Evolutionary conservation across 495 filamentous ascomycete species (phyloP).

Genomic region (Tetracladium marchalianum): DNA sequence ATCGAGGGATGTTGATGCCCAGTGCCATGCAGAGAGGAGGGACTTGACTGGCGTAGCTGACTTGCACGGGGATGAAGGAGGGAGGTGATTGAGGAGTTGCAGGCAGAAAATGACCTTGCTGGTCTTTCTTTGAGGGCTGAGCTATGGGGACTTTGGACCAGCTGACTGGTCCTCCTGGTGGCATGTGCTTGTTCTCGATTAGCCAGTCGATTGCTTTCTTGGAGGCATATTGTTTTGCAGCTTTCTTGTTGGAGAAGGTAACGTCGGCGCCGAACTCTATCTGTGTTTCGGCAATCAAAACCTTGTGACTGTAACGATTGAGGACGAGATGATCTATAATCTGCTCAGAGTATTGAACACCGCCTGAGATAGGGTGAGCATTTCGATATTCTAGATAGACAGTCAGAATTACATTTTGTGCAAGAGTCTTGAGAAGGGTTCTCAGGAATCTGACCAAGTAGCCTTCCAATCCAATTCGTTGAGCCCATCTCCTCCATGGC

Average conservation of each 20-base stretch:
- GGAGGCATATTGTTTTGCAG: constrained; percentile 13
- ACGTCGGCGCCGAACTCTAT: not conserved
- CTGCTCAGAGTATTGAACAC: constrained; percentile 2
- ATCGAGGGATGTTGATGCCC: constrained; percentile 8
- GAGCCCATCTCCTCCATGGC: constrained; percentile 11
- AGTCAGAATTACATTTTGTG: not conserved
- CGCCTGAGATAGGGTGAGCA: constrained; percentile 5
- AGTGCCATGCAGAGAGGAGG: constrained; percentile 10
- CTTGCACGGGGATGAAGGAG: not conserved
- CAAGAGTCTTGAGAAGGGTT: no score
- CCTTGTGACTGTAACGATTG: constrained; percentile 1
- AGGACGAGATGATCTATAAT: not conserved
- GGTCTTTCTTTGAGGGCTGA: no score
- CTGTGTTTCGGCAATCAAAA: not conserved
- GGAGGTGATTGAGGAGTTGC: not conserved
- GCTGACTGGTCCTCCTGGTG: constrained; percentile 8
- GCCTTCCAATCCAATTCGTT: constrained; percentile 14
- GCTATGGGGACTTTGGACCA: constrained; percentile 8
- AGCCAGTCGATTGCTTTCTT: constrained; percentile 17
- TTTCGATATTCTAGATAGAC: constrained; percentile 16
- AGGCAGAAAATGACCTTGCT: no score
- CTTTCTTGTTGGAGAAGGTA: constrained; percentile 6
- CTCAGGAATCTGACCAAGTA: constrained; percentile 3
- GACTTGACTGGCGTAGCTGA: constrained; percentile 4
- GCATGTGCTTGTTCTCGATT: constrained; percentile 13